Percentiles rank a stretch among this genome's conserved stretches.
Conservation (phyloP, 192 early-diverging fungal genomes). For the Coemansia sp. region DNA sequence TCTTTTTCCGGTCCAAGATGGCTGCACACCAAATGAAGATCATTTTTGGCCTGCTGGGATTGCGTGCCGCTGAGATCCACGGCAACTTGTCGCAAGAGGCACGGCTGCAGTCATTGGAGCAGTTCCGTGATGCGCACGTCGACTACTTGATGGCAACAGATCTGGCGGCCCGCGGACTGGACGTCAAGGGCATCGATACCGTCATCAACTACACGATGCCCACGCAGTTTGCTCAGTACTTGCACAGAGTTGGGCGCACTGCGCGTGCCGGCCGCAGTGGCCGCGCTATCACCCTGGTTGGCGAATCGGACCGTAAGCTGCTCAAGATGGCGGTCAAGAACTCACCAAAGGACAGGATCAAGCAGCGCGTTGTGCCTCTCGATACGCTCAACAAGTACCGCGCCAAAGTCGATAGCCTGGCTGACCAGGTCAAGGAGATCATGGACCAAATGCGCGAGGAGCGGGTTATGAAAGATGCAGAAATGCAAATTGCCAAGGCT, state of each 20-base stretch:
- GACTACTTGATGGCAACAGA: conserved; percentile 95
- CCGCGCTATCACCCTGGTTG: conserved; percentile 85
- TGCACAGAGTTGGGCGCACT: conserved; percentile 95
- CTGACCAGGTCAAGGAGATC: conserved; percentile 65
- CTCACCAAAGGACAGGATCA: conserved; percentile 70
- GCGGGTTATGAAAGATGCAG: conserved; percentile 73
- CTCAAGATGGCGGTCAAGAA: conserved; percentile 92
- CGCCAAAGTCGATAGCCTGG: conserved; percentile 66
- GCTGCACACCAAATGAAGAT: conserved; percentile 99
- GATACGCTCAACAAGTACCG: conserved; percentile 78
- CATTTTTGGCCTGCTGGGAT: conserved; percentile 84
- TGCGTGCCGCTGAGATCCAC: conserved; percentile 90
- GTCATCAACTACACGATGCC: conserved; percentile 99
- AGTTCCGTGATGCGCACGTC: conserved; percentile 81
- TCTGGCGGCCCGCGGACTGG: conserved; percentile 93
- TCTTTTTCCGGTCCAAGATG: conserved; percentile 94
- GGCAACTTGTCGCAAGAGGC: conserved; percentile 92
- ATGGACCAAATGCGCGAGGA: conserved; percentile 78
- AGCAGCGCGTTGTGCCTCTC: conserved; percentile 84
- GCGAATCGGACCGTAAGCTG: conserved; percentile 91
- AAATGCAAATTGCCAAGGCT: conserved; percentile 88
- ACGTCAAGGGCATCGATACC: conserved; percentile 94
- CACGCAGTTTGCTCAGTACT: conserved; percentile 84
- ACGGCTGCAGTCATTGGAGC: conserved; percentile 85
- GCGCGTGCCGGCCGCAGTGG: conserved; percentile 88